Evolutionary conservation across 208 protist genomes (phyloP).

Genomic region (Trichomonas gallinae): DNA sequence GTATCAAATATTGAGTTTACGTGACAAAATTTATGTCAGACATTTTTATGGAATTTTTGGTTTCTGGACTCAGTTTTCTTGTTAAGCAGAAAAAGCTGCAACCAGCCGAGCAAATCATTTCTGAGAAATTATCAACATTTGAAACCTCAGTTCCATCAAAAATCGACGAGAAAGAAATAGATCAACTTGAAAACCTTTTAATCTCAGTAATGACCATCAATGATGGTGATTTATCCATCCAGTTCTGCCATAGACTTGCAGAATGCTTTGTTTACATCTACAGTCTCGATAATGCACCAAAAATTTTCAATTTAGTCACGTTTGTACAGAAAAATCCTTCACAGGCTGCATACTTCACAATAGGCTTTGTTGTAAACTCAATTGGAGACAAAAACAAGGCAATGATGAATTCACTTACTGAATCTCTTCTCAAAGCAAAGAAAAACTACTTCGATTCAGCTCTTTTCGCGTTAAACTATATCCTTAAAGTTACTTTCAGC

Average conservation of each 20-base stretch:
- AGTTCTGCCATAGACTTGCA: not conserved
- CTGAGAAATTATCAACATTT: not conserved
- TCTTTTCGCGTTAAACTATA: not conserved
- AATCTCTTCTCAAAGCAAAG: not conserved
- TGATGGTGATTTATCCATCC: not conserved
- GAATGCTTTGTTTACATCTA: not conserved
- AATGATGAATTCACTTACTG: not conserved
- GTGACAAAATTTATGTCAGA: too few relatives aligned
- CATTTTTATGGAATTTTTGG: not conserved
- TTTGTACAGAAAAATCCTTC: not conserved
- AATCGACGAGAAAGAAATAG: not conserved
- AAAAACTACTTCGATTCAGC: not conserved
- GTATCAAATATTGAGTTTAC: too few relatives aligned
- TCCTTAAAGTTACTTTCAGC: not conserved
- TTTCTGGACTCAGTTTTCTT: not conserved
- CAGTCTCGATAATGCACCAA: not conserved
- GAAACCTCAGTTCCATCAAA: not conserved
- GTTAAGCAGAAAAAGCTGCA: not conserved
- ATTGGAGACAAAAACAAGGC: not conserved
- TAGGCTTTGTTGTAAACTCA: not conserved
- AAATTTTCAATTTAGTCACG: not conserved
- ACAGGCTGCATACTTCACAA: not conserved
- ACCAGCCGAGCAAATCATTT: not conserved
- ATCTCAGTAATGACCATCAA: not conserved
- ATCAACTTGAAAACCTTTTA: not conserved